These are phyloP conservation scores for Plantago coronopus DNA, from an alignment of 305 asterid species.

Conservation along the genomic window DNA sequence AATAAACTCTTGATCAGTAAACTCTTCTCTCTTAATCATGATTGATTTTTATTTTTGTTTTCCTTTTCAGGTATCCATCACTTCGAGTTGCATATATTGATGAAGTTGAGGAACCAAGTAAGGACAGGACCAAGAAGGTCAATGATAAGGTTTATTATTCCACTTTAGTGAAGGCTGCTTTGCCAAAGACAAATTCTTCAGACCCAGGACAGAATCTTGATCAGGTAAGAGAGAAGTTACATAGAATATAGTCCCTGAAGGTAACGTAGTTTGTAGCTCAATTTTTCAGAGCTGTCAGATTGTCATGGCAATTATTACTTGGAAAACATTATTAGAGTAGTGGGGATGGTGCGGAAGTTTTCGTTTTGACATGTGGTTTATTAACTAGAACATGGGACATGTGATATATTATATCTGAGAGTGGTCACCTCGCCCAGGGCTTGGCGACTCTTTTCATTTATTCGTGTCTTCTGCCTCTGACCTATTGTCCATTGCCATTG, in stretches of 20 bases:
- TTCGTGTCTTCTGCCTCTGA: not conserved
- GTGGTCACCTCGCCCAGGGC: no score
- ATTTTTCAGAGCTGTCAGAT: constrained; percentile 4
- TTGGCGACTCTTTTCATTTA: no score
- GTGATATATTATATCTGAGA: not conserved
- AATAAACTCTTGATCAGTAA: constrained; percentile 10
- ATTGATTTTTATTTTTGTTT: constrained; percentile 31
- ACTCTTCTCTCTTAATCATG: constrained; percentile 28
- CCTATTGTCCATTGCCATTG: not conserved
- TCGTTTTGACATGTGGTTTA: not conserved
- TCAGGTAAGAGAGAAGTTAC: constrained; percentile 50
- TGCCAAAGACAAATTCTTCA: constrained; percentile 78
- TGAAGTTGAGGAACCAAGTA: constrained; percentile 95
- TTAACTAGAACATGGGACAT: not conserved
- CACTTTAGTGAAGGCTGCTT: constrained; percentile 88
- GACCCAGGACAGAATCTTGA: constrained; percentile 94
- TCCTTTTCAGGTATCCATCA: constrained; percentile 53
- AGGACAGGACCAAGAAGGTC: constrained; percentile 70
- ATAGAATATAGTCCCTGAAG: constrained; percentile 14
- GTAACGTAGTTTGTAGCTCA: not conserved
- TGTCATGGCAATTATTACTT: constrained; percentile 1
- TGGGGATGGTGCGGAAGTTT: not conserved
- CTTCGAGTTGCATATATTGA: constrained; percentile 97
- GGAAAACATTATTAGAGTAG: not conserved
- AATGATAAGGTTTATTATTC: constrained; percentile 91